Base-by-base conservation (phyloP, 108 stramenopile genomes). In the Cylindrotheca fusiformis region DNA sequence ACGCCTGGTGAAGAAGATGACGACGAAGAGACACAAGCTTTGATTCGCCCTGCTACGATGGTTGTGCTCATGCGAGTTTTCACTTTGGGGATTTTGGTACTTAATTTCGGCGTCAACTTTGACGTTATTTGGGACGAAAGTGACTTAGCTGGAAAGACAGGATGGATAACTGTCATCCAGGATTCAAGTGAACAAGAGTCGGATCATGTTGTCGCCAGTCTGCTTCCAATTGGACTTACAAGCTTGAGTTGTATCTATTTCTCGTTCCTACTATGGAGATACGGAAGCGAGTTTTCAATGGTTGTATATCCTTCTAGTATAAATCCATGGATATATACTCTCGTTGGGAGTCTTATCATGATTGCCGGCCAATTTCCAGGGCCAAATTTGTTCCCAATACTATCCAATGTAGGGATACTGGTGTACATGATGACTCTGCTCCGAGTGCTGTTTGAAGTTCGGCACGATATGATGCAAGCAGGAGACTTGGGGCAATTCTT, bases 401-500 rank as follows among this genome's bases (percentile, higher is more conserved):
- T 57, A 22, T 59, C 57, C 36, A 58, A 64, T 8, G 53, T 51
- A 17, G 72, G 72, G n/a, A 73, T 73, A 28, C 52, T 60, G 31
- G 22, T 73, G 1, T 73, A 73, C 32, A 30, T 56, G 31, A 0
- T 73, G 6, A 32, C 45, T 32, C 48, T 73, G 41, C 24, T 60
- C 10, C 50, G 72, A 23, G 45, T 65, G 4, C 31, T 73, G 59
- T 61, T 61, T 47, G 72, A 73, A 61, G 59, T 66, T 18, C 72
- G 65, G 27, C 22, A 61, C 30, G 72, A 73, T 32, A 61, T 73
- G 14, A 30, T 32, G 48, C 53, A 60, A 31, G 64, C 72, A 20
- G 65, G 65, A 25, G 72, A 73, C 31, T 45, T 73, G 26, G 72
- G 72, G 8, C 50, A 60, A n/a, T 73, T 73, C 55, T 49, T 73